Percentiles rank a stretch among this genome's conserved stretches.
These are phyloP conservation scores for Thalassiosira mediterranea DNA, from an alignment of 352 stramenopile genomes.

Conservation along the genomic window DNA sequence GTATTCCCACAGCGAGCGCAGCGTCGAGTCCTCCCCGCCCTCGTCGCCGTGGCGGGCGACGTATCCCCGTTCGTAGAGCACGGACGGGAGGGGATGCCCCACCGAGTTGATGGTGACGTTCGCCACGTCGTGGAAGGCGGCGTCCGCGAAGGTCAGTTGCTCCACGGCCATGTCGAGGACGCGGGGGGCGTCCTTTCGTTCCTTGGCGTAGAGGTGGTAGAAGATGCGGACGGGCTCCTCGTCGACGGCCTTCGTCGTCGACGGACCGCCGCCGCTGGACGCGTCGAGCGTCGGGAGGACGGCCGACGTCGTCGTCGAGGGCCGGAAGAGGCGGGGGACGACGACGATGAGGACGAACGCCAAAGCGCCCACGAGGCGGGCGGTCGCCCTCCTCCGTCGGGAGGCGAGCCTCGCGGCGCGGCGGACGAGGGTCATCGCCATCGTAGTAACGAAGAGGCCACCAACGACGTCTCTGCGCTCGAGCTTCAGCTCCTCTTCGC, in stretches of 20 bases:
- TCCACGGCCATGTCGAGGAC: not conserved
- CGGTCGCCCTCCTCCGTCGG: not conserved
- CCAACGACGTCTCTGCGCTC: no score
- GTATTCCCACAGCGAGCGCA: conserved; percentile 48
- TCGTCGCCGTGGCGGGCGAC: no score
- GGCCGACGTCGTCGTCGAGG: not conserved
- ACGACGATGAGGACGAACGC: not conserved
- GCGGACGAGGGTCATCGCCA: no score
- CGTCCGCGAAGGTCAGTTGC: not conserved
- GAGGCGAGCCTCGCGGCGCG: not conserved
- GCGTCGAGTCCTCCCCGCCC: conserved; percentile 31
- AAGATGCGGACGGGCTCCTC: conserved; percentile 3
- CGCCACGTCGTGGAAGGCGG: conserved; percentile 3
- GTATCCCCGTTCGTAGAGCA: not conserved
- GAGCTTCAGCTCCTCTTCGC: no score
- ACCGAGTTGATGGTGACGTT: conserved; percentile 9
- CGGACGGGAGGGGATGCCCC: not conserved
- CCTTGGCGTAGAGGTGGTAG: conserved; percentile 14
- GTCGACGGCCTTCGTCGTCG: no score
- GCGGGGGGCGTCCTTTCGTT: not conserved
- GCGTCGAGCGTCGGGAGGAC: no score
- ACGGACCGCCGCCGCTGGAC: no score
- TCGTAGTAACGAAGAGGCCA: no score
- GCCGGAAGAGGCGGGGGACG: not conserved
- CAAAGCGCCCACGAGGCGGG: not conserved